Evolutionary conservation across 768 basidiomycete genomes (phyloP), one percentile per base, ranked within the genome.

Genomic region (Rickenella mellea): DNA sequence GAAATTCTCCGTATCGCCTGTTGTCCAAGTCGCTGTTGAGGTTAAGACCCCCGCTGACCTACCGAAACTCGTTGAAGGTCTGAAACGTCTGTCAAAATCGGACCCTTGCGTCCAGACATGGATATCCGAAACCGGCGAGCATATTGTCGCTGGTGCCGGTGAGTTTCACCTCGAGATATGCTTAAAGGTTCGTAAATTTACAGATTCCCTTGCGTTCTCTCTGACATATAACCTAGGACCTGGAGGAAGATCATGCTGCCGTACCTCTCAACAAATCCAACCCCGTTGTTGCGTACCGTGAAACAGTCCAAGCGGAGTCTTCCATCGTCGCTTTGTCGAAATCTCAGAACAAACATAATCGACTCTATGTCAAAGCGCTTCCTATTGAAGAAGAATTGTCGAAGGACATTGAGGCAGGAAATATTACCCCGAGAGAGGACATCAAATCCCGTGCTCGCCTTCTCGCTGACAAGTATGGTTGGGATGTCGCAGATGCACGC

Each of bases 341-440:
- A 58, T 71, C 70, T 17, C 70, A 71, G 57, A 73, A 73, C 68
- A 73, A 73, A 67, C 71, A 73, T 69, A 73, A 73, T 63, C 60
- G 71, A 45, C 54, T 73, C 37, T 73, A 58, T 53, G 58, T 66
- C 48, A 65, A 63, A 55, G 70, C 70, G 25, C 49, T 60, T 51
- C 70, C 71, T 26, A 50, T 73, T 38, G 65, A 61, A 48, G 71
- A 73, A 58, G 71, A 73, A 58, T 60, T 71, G 39, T 50, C 68
- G 53, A 57, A 57, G 51, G 70, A 65, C 48, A 69, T 73, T 54
- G 70, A 71, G 55, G 45, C 51, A 27, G 70, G 70, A 50, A 64
- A 63, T 55, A 56, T 73, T 55, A 63, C 57, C 51, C 67, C 71
- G 42, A 58, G 68, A 46, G 71, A 71, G 51, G 71, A 73, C 56